Conservation (phyloP, 345 rosid genomes). For the Passiflora organensis region DNA sequence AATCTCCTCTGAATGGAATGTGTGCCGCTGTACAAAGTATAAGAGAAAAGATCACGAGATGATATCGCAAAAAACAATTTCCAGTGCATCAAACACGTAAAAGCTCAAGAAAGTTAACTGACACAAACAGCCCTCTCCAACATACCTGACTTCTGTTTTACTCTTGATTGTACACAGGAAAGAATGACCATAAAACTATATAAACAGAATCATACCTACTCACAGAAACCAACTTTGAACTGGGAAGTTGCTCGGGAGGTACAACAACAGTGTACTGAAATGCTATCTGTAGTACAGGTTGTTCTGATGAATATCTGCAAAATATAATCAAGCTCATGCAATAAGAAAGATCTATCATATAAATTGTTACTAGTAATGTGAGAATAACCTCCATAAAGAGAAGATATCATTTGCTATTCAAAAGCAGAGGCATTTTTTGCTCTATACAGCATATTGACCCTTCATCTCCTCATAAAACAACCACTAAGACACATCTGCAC, state of each 20-base stretch:
- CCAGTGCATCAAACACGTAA: background rate
- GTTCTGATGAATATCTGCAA: constrained; percentile 71
- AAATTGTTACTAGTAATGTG: background rate
- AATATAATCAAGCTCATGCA: too few relatives aligned
- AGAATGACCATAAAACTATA: background rate
- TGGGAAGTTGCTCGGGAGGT: constrained; percentile 71
- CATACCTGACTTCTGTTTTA: constrained; percentile 1
- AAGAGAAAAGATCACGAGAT: constrained; percentile 13
- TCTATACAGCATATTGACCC: too few relatives aligned
- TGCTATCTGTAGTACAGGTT: constrained; percentile 87
- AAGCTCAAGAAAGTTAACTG: background rate
- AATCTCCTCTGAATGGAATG: constrained; percentile 72
- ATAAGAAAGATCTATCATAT: constrained; percentile 12
- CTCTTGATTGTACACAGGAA: background rate
- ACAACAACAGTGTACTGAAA: constrained; percentile 88
- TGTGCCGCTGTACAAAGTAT: constrained; percentile 44
- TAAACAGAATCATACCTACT: constrained; percentile 52
- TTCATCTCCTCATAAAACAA: too few relatives aligned
- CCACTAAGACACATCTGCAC: too few relatives aligned
- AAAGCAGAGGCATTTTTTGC: too few relatives aligned
- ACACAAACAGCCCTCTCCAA: background rate
- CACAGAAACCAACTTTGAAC: constrained; percentile 43
- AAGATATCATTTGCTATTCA: too few relatives aligned
- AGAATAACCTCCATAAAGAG: too few relatives aligned
- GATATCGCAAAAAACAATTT: background rate